Evolutionary conservation across 495 filamentous ascomycete genomes (phyloP), one percentile per base, ranked within the genome.

Genomic region (Xylaria longipes): DNA sequence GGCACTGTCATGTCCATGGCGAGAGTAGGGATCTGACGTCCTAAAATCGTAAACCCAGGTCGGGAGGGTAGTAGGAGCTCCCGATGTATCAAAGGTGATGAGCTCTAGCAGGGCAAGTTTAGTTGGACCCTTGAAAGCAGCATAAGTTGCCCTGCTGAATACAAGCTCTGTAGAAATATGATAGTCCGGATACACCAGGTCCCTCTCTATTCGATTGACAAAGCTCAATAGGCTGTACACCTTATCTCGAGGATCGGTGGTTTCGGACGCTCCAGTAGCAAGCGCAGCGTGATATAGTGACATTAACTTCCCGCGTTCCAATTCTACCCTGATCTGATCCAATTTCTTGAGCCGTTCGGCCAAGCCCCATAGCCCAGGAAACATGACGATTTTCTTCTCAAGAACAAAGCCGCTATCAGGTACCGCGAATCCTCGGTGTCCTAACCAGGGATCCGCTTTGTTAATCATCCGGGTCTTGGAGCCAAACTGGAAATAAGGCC

Each of bases 371-470:
- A 61, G n/a, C 20, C 20, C n/a, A 2, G 20, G 58, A 20, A 61
- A 61, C n/a, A n/a, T n/a, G 1, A 11, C 5, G 0, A 61, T 61
- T 39, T 41, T 61, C 35, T 61, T 61, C 35, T 61, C 58, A 0
- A 61, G n/a, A 41, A 61, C 25, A 39, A 61, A 33, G 58, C 58
- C 58, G n/a, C 58, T 61, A 8, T 61, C 58, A 39, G 58, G 58
- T 61, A 61, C 41, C 1, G 58, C 58, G 5, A 33, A 33, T 14
- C 58, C 58, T 39, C 12, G 31, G 8, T 61, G 58, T 33, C 58
- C 58, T n/a, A n/a, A 35, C 58, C 58, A 61, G 1, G 58, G 58
- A 5, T 35, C 41, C n/a, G 58, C 33, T 25, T 61, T 22, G 58
- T 39, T 35, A 3, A 61, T 61, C 33, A 39, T 41, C 5, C 58